These are phyloP conservation scores for Wallemia ichthyophaga DNA, from an alignment of 1,284 basidiomycete genomes.

Conservation along the genomic window DNA sequence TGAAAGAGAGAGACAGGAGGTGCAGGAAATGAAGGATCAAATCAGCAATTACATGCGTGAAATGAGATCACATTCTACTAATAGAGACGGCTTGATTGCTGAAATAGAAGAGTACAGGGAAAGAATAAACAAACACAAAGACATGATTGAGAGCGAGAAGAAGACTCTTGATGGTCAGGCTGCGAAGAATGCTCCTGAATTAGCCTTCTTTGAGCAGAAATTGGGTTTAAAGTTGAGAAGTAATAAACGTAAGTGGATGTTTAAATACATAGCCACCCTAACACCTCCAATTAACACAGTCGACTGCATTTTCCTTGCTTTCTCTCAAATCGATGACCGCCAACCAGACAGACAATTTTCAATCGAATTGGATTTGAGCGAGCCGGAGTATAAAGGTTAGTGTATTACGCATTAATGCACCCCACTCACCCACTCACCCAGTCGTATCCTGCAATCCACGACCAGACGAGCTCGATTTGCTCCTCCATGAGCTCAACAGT, in stretches of 20 bases:
- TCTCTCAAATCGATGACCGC: conserved; percentile 2
- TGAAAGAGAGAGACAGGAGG: conserved; percentile 6
- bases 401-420: neutral
- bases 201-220: conserved; percentile 9
- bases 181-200: conserved; percentile 9
- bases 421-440: neutral
- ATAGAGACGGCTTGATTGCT: conserved; percentile 6
- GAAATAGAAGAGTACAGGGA: conserved; percentile 6
- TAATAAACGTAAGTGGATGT: conserved; percentile 5
- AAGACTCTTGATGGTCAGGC: conserved; percentile 7
- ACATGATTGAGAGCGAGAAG: conserved; percentile 1
- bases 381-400: conserved; percentile 1
- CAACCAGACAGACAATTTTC: neutral
- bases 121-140: conserved; percentile 4
- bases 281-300: too few species aligned
- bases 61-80: conserved; percentile 5
- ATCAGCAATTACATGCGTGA: conserved; percentile 5
- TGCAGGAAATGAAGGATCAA: conserved; percentile 7
- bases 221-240: conserved; percentile 10
- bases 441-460: neutral
- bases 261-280: too few species aligned
- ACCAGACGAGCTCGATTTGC: neutral
- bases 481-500: neutral
- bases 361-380: conserved; percentile 1
- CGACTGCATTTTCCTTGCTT: conserved; percentile 5